Evolutionary conservation across 2,329 filamentous ascomycete species (phyloP), one percentile per base, ranked within the genome.

Genomic region (Knufia petricola): DNA sequence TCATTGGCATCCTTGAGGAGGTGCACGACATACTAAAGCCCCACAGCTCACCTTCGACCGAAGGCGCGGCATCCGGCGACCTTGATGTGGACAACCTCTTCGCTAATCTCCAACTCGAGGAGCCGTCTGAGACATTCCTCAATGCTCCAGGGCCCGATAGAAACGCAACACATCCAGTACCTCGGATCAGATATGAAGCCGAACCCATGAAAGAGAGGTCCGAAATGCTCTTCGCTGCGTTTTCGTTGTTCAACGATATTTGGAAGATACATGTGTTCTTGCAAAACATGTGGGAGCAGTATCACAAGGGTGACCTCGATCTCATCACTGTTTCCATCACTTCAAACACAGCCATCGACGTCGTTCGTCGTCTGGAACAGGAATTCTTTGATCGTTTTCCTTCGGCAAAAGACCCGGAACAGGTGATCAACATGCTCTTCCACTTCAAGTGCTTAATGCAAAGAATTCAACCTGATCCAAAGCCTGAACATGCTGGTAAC

Each of bases 61-160:
- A 54, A 60, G 1, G 51, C 70, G 10, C 59, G 34, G 68, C 71
- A 20, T 61, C 66, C 1, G 68, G 66, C 0, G 38, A 21, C 12
- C 21, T 13, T 8, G 38, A 41, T 3, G 21, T 20, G 9, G 38
- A 24, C 12, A 41, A 21, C 21, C 4, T 24, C 12, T 41, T 41
- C 15, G 15, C 21, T 8, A 13, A 41, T 19, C 15, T 24, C 4
- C 4, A 41, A 6, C 12, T 41, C 21, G 38, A 20, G 8, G 21
- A 24, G 38, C 15, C 38, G 6, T 41, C 21, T 13, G 56, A 66
- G 19, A 58, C 56, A 3, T 71, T 70, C 52, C 34, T 66, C 3
- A 53, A 64, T 12, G 59, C 63, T 7, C 60, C 64, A 0, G 55
- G 21, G 19, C 38, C 42, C 24, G n/a, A n/a, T 10, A 10, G 17